phyloP scores from a whole-genome alignment of 2,329 filamentous ascomycete genomes.

The Dothideomycetes sp. region DNA sequence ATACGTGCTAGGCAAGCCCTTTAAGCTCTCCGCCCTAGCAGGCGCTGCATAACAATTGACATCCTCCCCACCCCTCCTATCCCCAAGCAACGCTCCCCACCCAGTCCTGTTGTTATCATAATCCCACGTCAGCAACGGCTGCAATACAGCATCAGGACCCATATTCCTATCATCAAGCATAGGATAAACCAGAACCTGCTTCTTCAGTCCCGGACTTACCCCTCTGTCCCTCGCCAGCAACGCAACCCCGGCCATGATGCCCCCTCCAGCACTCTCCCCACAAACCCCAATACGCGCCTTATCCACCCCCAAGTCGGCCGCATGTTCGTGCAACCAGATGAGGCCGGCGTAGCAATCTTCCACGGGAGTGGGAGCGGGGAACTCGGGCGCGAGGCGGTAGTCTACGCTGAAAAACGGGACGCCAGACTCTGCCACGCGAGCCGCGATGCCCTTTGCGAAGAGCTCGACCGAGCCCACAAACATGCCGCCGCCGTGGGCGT shows the following conservation, averaged over 20 bases:
- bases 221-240: constrained; percentile 14
- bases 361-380: constrained; percentile 12
- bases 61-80: too few species aligned
- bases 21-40: constrained; percentile 13
- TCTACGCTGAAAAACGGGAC: constrained; percentile 28
- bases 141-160: constrained; percentile 22
- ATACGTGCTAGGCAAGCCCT: constrained; percentile 31
- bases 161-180: constrained; percentile 37
- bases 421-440: constrained; percentile 16
- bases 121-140: constrained; percentile 25
- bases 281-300: constrained; percentile 27
- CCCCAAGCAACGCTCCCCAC: constrained; percentile 32
- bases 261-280: constrained; percentile 31
- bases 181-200: constrained; percentile 33
- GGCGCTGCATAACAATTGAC: constrained; percentile 15
- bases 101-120: constrained; percentile 28
- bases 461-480: constrained; percentile 21
- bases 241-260: constrained; percentile 11
- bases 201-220: constrained; percentile 11
- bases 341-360: constrained; percentile 21
- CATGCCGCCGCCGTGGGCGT: constrained; percentile 33
- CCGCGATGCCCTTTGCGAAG: constrained; percentile 15
- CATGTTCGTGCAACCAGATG: constrained; percentile 27
- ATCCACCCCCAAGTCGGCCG: constrained; percentile 30
- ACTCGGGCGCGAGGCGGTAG: constrained; percentile 21